A percentile compares a stretch with the other conserved stretches of the same genome.
Evolutionary conservation across 768 basidiomycete genomes (phyloP).

Genomic region (Russula foetens): DNA sequence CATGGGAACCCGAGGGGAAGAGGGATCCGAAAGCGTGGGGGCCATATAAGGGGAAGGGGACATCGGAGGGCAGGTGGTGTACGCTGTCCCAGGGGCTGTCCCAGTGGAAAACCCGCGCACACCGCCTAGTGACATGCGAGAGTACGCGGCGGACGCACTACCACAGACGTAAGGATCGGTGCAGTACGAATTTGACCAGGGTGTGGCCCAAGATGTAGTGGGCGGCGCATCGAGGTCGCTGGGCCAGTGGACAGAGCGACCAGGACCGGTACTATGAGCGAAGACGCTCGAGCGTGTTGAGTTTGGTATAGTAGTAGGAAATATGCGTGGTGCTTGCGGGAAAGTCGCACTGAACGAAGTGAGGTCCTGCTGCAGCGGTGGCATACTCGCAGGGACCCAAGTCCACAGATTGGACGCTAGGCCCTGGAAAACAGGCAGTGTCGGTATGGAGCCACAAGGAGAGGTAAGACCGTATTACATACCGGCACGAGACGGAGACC

Average conservation of each 20-base stretch:
- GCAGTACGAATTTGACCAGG: background rate
- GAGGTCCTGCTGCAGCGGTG: slow-evolving; percentile 2
- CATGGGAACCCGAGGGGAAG: background rate
- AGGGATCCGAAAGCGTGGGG: background rate
- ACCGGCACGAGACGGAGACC: slow-evolving; percentile 16
- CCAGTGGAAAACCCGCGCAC: background rate
- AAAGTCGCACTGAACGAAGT: slow-evolving; percentile 6
- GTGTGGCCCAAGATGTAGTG: background rate
- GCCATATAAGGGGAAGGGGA: background rate
- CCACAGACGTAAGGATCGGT: background rate
- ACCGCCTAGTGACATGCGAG: background rate
- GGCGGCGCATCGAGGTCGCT: background rate
- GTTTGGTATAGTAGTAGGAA: slow-evolving; percentile 8
- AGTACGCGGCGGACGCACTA: background rate
- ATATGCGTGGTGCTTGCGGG: slow-evolving; percentile 11
- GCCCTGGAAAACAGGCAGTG: background rate
- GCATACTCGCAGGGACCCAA: background rate
- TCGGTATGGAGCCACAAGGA: background rate
- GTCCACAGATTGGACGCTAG: slow-evolving; percentile 1
- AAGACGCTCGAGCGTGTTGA: slow-evolving; percentile 10
- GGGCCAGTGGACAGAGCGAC: slow-evolving; percentile 16
- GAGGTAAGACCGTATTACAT: background rate
- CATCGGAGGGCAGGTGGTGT: background rate
- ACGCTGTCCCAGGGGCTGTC: background rate
- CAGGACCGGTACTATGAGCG: slow-evolving; percentile 5